A percentile compares a stretch with the other conserved stretches of the same genome.
phyloP scores from a whole-genome alignment of 148 eudicot species.

The Rhododendron simsii region DNA sequence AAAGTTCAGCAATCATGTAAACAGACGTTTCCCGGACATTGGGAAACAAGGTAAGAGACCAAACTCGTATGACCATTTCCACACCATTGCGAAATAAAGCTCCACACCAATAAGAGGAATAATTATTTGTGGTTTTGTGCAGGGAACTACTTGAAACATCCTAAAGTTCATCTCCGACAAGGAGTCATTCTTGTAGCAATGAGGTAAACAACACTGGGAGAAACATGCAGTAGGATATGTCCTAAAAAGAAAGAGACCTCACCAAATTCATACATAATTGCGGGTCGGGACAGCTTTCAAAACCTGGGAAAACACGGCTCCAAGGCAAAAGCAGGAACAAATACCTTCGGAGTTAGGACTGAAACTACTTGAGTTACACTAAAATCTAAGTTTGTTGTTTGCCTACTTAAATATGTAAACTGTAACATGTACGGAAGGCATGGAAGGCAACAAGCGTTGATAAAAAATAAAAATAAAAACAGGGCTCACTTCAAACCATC shows the following conservation, averaged over 20 bases:
- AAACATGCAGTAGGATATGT: not conserved
- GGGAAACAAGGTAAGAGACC: not conserved
- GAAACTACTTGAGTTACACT: not conserved
- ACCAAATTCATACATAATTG: not conserved
- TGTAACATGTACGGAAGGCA: not conserved
- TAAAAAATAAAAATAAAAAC: not conserved
- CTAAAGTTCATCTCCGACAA: not conserved
- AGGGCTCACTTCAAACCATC: not conserved
- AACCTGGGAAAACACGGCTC: not conserved
- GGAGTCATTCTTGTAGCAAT: not conserved
- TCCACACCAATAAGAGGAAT: not conserved
- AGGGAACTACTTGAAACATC: not conserved
- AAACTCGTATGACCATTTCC: not conserved
- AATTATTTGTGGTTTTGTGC: no score
- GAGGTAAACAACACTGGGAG: not conserved
- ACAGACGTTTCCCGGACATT: not conserved
- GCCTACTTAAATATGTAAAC: not conserved
- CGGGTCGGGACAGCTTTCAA: not conserved
- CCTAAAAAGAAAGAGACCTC: not conserved
- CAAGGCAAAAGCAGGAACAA: not conserved
- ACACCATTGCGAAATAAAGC: not conserved
- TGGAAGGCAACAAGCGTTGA: not conserved
- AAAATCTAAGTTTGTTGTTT: not conserved
- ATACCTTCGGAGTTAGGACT: not conserved
- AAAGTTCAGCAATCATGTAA: not conserved